These are phyloP conservation scores for Amanita pseudoporphyria DNA, from an alignment of 768 basidiomycete genomes.

Conservation along the genomic window DNA sequence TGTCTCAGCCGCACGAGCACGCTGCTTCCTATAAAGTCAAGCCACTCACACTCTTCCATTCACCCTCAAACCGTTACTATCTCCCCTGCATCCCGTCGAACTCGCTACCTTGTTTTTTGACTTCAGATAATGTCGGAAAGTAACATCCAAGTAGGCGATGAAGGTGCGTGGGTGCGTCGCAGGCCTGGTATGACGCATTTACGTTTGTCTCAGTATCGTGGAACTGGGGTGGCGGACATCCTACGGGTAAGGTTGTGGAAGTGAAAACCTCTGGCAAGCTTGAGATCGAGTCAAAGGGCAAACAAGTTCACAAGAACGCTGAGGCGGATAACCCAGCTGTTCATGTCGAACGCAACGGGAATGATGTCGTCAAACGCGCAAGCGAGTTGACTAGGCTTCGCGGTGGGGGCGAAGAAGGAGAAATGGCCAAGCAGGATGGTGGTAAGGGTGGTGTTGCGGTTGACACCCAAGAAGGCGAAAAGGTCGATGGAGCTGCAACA, in stretches of 20 bases:
- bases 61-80: background rate
- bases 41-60: background rate
- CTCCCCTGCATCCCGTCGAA: background rate
- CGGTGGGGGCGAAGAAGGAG: background rate
- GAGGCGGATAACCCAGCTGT: conserved; percentile 20
- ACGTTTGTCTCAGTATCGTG: conserved; percentile 13
- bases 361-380: conserved; percentile 21
- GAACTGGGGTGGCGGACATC: conserved; percentile 18
- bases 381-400: conserved; percentile 18
- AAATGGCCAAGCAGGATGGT: background rate
- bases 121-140: conserved; percentile 15
- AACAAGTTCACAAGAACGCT: conserved; percentile 19
- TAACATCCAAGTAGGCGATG: conserved; percentile 19
- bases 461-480: background rate
- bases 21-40: background rate
- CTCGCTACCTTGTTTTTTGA: background rate
- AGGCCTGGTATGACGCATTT: background rate
- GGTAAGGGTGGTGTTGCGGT: background rate
- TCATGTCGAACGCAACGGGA: conserved; percentile 16
- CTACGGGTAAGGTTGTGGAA: conserved; percentile 17
- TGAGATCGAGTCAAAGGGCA: conserved; percentile 19
- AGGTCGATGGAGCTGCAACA: background rate
- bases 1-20: background rate
- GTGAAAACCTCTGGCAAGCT: conserved; percentile 16
- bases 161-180: conserved; percentile 12